A percentile compares a stretch with the other conserved stretches of the same genome.
These are phyloP conservation scores for Neurospora tetraspora DNA, from an alignment of 495 filamentous ascomycete genomes.

Conservation along the genomic window DNA sequence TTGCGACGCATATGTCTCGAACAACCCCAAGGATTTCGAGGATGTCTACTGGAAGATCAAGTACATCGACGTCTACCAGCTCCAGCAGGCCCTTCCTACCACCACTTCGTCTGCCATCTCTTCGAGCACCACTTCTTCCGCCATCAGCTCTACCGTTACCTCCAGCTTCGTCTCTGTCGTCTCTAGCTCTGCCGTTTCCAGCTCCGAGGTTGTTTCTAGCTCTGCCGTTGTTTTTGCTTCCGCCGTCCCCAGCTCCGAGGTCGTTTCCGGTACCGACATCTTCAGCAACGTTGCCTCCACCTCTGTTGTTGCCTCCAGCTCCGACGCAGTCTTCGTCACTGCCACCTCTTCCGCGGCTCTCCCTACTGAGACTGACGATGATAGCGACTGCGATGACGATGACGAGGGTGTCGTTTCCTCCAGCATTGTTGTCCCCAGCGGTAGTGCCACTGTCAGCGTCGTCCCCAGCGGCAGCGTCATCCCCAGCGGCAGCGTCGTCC, in stretches of 20 bases:
- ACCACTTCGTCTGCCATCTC: neutral
- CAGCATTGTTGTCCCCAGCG: neutral
- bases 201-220: neutral
- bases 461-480: too few relatives aligned
- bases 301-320: neutral
- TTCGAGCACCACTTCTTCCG: neutral
- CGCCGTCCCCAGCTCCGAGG: neutral
- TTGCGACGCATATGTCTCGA: conserved; percentile 50
- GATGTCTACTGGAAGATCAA: conserved; percentile 45
- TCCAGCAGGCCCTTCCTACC: conserved; percentile 7
- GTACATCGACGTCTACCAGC: conserved; percentile 45
- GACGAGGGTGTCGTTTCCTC: neutral
- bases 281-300: neutral
- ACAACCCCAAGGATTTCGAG: conserved; percentile 45
- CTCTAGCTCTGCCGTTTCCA: neutral
- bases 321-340: neutral
- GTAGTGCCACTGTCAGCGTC: too few relatives aligned
- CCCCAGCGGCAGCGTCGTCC: too few relatives aligned
- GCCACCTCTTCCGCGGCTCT: neutral
- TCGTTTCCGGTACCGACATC: neutral
- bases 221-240: neutral
- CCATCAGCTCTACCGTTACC: neutral
- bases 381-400: neutral
- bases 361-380: neutral
- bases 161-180: neutral